These are phyloP conservation scores for Spirogloea muscicola DNA, from an alignment of 139 green algal genomes.

Conservation along the genomic window DNA sequence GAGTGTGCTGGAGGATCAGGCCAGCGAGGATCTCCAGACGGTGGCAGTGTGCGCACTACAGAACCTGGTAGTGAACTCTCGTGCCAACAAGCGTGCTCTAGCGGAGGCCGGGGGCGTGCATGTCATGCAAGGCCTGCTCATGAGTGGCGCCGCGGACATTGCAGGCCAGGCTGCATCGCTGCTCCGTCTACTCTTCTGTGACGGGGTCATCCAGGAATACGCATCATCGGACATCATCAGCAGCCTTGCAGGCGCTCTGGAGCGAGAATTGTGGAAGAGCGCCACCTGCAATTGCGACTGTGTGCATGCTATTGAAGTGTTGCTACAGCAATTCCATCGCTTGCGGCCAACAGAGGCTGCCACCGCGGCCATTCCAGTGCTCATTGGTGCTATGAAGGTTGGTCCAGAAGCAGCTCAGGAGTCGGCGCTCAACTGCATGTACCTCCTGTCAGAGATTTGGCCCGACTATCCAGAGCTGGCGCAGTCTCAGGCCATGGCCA, in stretches of 20 bases:
- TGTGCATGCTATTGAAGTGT: constrained; percentile 16
- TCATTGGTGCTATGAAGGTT: constrained; percentile 25
- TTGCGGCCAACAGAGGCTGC: constrained; percentile 2
- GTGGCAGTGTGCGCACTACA: constrained; percentile 34
- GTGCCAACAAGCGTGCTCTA: constrained; percentile 29
- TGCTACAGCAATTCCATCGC: constrained; percentile 14
- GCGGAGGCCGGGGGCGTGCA: constrained; percentile 17
- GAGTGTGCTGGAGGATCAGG: constrained; percentile 17
- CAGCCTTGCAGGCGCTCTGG: constrained; percentile 4
- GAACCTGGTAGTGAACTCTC: constrained; percentile 15
- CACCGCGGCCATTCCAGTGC: constrained; percentile 32
- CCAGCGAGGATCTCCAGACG: constrained; percentile 34
- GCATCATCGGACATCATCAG: constrained; percentile 12
- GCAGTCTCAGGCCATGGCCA: constrained; percentile 17
- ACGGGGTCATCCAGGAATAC: constrained; percentile 30
- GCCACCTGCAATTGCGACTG: too few relatives aligned
- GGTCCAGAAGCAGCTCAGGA: constrained; percentile 25
- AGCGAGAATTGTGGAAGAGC: constrained; percentile 22
- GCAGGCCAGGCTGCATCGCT: background rate
- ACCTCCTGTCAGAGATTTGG: constrained; percentile 19
- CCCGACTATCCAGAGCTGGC: constrained; percentile 6
- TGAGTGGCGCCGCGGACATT: background rate
- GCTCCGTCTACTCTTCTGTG: constrained; percentile 17
- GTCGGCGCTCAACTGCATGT: constrained; percentile 19
- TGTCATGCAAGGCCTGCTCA: constrained; percentile 24